Evolutionary conservation across 2,329 filamentous ascomycete genomes (phyloP).

Genomic region (Trichophyton benhamiae): DNA sequence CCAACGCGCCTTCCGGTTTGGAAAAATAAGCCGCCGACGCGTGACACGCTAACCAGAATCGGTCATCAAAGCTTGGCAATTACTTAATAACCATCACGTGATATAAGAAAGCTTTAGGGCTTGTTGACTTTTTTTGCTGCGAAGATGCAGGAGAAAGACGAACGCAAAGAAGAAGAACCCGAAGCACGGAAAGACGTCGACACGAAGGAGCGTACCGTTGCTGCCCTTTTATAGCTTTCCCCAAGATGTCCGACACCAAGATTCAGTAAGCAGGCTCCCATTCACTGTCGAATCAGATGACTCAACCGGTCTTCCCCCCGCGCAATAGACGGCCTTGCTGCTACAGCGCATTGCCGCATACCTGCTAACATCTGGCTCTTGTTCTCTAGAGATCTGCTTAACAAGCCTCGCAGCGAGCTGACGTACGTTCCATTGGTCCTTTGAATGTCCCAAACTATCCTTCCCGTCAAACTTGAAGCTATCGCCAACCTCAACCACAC

Average conservation of each 20-base stretch:
- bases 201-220: slow-evolving; percentile 6
- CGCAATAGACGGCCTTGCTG: background rate
- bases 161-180: background rate
- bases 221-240: slow-evolving; percentile 19
- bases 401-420: slow-evolving; percentile 78
- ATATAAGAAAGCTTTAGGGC: background rate
- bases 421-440: slow-evolving; percentile 50
- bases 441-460: background rate
- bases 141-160: background rate
- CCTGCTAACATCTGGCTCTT: slow-evolving; percentile 3
- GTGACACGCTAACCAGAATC: slow-evolving; percentile 6
- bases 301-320: slow-evolving; percentile 9
- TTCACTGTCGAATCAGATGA: slow-evolving; percentile 13
- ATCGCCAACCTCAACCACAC: slow-evolving; percentile 5
- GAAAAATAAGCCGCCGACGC: slow-evolving; percentile 5
- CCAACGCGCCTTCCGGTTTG: slow-evolving; percentile 21
- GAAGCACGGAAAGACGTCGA: background rate
- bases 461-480: slow-evolving; percentile 8
- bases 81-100: background rate
- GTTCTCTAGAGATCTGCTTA: slow-evolving; percentile 61
- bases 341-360: background rate
- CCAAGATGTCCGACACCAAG: slow-evolving; percentile 54
- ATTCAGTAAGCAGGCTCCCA: slow-evolving; percentile 48
- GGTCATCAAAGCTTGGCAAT: background rate
- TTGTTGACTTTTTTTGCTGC: background rate